Conservation (phyloP, 2,329 filamentous ascomycete species). For the Neonectria neomacrospora region DNA sequence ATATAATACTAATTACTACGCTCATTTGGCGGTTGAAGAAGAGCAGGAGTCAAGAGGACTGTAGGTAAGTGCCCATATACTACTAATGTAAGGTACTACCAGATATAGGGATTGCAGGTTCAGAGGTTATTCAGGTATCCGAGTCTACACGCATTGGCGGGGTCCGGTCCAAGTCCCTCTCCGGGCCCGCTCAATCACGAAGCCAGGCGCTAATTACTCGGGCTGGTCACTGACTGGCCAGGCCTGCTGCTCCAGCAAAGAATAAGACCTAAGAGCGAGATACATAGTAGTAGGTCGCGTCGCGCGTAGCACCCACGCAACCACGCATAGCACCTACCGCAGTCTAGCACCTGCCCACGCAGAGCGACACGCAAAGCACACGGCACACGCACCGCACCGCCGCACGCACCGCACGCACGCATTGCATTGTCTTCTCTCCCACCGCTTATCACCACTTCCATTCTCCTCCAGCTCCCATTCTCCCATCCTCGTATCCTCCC, state of each 20-base stretch:
- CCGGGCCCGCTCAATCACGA: slow-evolving; percentile 5
- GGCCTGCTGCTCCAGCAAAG: too few species aligned
- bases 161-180: neutral
- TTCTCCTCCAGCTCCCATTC: slow-evolving; percentile 4
- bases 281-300: slow-evolving; percentile 33
- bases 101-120: neutral
- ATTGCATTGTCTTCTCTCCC: slow-evolving; percentile 26
- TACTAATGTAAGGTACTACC: too few species aligned
- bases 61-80: too few species aligned
- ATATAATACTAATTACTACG: too few species aligned
- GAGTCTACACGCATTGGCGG: slow-evolving; percentile 21
- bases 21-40: neutral
- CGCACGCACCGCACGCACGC: slow-evolving; percentile 22
- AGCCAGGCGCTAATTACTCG: neutral
- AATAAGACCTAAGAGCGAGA: too few species aligned
- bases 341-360: neutral
- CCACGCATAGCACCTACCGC: slow-evolving; percentile 15
- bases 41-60: too few species aligned
- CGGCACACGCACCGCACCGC: slow-evolving; percentile 15
- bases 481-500: slow-evolving; percentile 6
- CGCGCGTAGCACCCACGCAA: slow-evolving; percentile 40
- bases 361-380: slow-evolving; percentile 12
- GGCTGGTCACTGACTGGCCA: neutral
- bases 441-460: slow-evolving; percentile 30
- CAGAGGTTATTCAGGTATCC: slow-evolving; percentile 19